These are phyloP conservation scores for Pythium aquatile DNA, from an alignment of 352 stramenopile species.

Conservation along the genomic window DNA sequence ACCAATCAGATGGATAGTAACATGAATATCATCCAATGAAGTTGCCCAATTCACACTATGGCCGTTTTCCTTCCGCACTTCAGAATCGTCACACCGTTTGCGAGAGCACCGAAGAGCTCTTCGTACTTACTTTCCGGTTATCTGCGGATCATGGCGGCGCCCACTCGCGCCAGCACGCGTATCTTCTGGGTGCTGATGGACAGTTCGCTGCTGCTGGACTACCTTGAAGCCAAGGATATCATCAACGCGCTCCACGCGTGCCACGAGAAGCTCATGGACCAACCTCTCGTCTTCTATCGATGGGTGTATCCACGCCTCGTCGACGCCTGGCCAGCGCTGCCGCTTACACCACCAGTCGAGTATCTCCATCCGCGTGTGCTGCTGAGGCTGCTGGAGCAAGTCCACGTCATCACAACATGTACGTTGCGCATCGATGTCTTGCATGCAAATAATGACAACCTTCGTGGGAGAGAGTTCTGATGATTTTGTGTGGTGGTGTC, in stretches of 20 bases:
- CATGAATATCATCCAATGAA: constrained; percentile 10
- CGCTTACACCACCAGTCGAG: constrained; percentile 23
- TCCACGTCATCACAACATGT: constrained; percentile 57
- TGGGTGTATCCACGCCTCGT: constrained; percentile 22
- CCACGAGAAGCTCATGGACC: constrained; percentile 29
- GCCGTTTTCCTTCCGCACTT: neutral
- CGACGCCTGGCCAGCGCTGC: constrained; percentile 28
- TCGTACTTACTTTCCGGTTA: neutral
- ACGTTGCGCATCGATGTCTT: constrained; percentile 11
- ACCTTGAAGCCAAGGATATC: constrained; percentile 36
- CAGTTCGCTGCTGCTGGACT: constrained; percentile 48
- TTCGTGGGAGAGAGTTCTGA: neutral
- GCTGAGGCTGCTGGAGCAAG: constrained; percentile 42
- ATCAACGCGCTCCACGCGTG: constrained; percentile 26
- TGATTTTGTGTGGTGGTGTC: constrained; percentile 2
- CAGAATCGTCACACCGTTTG: neutral
- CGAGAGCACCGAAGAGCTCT: neutral
- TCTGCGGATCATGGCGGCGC: neutral
- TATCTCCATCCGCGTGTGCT: constrained; percentile 37
- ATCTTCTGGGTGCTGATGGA: constrained; percentile 40
- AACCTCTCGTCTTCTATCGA: constrained; percentile 25
- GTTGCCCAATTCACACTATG: neutral
- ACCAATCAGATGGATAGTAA: constrained; percentile 24
- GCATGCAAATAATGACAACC: neutral
- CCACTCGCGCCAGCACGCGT: constrained; percentile 9